These are phyloP conservation scores for Citrus sinensis DNA, from an alignment of 345 rosid species.

Conservation along the genomic window DNA sequence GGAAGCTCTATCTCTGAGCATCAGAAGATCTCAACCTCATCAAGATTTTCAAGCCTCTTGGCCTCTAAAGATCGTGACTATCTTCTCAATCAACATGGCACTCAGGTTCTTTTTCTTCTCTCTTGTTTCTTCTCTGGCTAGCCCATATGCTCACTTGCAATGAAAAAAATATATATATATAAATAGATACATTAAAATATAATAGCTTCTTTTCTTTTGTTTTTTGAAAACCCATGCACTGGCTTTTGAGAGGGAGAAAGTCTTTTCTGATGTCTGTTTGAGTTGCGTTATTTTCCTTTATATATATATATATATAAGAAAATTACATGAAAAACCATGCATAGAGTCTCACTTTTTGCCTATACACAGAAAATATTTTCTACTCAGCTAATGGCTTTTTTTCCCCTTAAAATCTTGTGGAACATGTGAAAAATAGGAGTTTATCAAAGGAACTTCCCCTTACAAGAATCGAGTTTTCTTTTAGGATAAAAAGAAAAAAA, in stretches of 20 bases:
- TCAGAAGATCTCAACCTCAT: constrained; percentile 9
- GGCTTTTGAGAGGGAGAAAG: no score
- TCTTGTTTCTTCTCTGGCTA: not conserved
- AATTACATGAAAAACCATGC: not conserved
- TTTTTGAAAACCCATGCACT: not conserved
- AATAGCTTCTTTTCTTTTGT: not conserved
- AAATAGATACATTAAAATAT: not conserved
- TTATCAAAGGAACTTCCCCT: not conserved
- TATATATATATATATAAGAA: no score
- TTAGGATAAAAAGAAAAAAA: not conserved
- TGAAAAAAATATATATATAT: not conserved
- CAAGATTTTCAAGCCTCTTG: constrained; percentile 40
- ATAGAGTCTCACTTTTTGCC: no score
- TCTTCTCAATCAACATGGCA: constrained; percentile 37
- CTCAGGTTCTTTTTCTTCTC: constrained; percentile 29
- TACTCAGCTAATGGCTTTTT: no score
- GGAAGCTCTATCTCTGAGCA: constrained; percentile 1
- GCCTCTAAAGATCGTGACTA: constrained; percentile 51
- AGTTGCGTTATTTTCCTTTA: not conserved
- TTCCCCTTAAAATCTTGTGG: not conserved
- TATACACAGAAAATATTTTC: no score
- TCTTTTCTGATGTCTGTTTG: not conserved
- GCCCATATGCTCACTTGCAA: not conserved
- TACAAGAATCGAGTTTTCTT: no score
- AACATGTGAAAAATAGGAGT: not conserved